A percentile compares a stretch with the other conserved stretches of the same genome.
phyloP scores from a whole-genome alignment of 495 filamentous ascomycete genomes.

The Podospora fimiseda region DNA sequence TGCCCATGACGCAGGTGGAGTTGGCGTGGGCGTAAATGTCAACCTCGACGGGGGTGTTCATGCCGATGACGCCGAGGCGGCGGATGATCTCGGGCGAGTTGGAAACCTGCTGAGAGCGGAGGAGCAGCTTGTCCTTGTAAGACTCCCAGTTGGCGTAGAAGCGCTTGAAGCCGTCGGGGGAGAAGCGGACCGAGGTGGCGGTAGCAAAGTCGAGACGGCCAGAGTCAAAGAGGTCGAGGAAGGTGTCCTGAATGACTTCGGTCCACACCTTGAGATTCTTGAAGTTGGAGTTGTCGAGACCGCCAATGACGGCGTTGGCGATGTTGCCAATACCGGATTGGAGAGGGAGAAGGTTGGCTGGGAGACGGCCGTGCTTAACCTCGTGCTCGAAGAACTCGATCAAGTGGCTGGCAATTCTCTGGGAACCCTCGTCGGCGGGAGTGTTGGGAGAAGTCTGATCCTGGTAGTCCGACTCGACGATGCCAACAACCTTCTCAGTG shows the following conservation, averaged over 20 bases:
- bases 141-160: slow-evolving; percentile 83
- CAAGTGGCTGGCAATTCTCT: slow-evolving; percentile 69
- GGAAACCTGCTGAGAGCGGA: slow-evolving; percentile 80
- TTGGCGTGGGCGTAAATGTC: slow-evolving; percentile 95
- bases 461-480: slow-evolving; percentile 78
- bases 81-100: slow-evolving; percentile 95
- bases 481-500: slow-evolving; percentile 77
- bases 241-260: slow-evolving; percentile 87
- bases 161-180: slow-evolving; percentile 82
- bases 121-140: slow-evolving; percentile 77
- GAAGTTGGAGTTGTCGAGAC: slow-evolving; percentile 78
- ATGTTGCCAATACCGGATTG: slow-evolving; percentile 93
- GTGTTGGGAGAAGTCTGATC: slow-evolving; percentile 75
- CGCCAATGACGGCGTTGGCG: slow-evolving; percentile 86
- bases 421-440: slow-evolving; percentile 65
- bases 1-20: slow-evolving; percentile 85
- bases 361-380: slow-evolving; percentile 69
- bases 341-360: slow-evolving; percentile 70
- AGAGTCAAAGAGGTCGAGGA: slow-evolving; percentile 90
- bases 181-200: slow-evolving; percentile 86
- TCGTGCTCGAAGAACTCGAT: slow-evolving; percentile 84
- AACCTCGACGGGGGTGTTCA: slow-evolving; percentile 93
- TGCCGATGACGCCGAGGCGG: slow-evolving; percentile 80
- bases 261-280: slow-evolving; percentile 87
- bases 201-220: slow-evolving; percentile 88